A percentile compares a stretch with the other conserved stretches of the same genome.
Evolutionary conservation across 1,284 basidiomycete genomes (phyloP).

Genomic region (Fomitiporia mediterranea): DNA sequence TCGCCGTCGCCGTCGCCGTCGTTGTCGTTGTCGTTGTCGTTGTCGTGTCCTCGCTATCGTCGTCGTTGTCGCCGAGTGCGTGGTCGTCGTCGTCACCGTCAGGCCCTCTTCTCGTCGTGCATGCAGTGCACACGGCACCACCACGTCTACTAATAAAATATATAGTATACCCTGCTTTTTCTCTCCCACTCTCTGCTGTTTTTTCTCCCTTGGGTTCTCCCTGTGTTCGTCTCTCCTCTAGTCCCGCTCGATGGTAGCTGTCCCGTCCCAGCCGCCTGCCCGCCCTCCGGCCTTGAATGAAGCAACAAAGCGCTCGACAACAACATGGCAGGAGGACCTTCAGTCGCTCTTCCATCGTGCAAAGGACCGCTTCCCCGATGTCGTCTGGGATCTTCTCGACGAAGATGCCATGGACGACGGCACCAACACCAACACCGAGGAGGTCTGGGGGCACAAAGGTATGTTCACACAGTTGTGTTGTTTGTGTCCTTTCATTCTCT

Average conservation of each 20-base stretch:
- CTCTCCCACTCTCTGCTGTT: neutral
- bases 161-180: conserved; percentile 10
- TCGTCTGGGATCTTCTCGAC: conserved; percentile 75
- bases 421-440: conserved; percentile 36
- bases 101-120: neutral
- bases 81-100: neutral
- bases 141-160: neutral
- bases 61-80: neutral
- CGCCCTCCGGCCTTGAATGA: conserved; percentile 56
- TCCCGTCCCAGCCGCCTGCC: conserved; percentile 22
- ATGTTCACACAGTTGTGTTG: too few species aligned
- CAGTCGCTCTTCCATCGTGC: conserved; percentile 71
- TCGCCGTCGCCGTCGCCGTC: neutral
- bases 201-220: conserved; percentile 7
- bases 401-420: conserved; percentile 46
- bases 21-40: neutral
- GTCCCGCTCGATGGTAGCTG: conserved; percentile 10
- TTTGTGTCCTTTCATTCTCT: too few species aligned
- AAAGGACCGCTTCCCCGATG: conserved; percentile 87
- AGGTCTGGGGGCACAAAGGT: conserved; percentile 92
- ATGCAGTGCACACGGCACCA: neutral
- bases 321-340: conserved; percentile 74
- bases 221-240: neutral
- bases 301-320: conserved; percentile 58
- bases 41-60: neutral